These are phyloP conservation scores for Chlorociboria aeruginascens DNA, from an alignment of 495 filamentous ascomycete genomes.

Conservation along the genomic window DNA sequence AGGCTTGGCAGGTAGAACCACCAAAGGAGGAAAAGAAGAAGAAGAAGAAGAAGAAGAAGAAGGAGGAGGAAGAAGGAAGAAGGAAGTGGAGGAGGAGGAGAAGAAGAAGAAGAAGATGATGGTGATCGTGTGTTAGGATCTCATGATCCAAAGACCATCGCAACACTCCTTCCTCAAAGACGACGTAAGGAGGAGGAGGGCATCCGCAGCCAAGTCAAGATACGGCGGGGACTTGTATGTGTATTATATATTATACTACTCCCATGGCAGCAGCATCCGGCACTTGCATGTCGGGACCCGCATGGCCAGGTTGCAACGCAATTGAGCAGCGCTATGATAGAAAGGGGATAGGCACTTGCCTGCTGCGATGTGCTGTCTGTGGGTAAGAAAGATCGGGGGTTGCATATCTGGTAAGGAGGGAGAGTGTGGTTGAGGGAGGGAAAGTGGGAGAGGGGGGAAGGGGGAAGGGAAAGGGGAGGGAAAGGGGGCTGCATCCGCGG, in stretches of 20 bases:
- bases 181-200: slow-evolving; percentile 8
- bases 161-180: slow-evolving; percentile 4
- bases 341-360: too few relatives aligned
- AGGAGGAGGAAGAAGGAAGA: background rate
- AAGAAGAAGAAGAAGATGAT: background rate
- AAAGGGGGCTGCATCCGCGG: too few relatives aligned
- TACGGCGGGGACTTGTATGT: slow-evolving; percentile 13
- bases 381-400: too few relatives aligned
- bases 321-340: too few relatives aligned
- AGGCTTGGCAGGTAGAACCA: too few relatives aligned
- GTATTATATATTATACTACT: background rate
- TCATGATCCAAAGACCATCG: slow-evolving; percentile 16
- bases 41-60: background rate
- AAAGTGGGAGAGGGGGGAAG: too few relatives aligned
- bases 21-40: background rate
- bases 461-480: too few relatives aligned
- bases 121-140: background rate
- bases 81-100: background rate
- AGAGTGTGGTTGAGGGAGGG: too few relatives aligned
- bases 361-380: too few relatives aligned
- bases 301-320: background rate
- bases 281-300: slow-evolving; percentile 15
- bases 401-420: too few relatives aligned
- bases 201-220: slow-evolving; percentile 4
- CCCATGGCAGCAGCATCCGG: slow-evolving; percentile 4